These are phyloP conservation scores for Dissophora globulifera DNA, from an alignment of 192 early-diverging fungal species.

Conservation along the genomic window DNA sequence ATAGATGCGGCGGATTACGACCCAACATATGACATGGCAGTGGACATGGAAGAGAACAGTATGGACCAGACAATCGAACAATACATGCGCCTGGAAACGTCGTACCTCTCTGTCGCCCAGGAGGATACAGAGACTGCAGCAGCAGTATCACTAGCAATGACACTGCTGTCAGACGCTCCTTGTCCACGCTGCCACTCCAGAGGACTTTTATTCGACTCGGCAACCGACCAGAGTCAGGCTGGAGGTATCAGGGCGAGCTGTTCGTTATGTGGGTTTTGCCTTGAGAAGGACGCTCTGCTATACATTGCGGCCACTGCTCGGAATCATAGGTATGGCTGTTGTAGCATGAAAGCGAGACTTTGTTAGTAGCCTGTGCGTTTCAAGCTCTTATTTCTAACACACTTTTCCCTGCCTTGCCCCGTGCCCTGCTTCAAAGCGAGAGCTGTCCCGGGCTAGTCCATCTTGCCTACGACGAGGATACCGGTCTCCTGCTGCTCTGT, in stretches of 20 bases:
- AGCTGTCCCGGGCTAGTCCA: constrained; percentile 18
- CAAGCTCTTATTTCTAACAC: background rate
- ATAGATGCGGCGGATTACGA: constrained; percentile 23
- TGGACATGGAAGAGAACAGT: constrained; percentile 24
- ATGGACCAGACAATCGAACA: constrained; percentile 36
- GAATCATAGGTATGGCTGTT: constrained; percentile 22
- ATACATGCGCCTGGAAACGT: constrained; percentile 27
- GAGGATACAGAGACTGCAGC: constrained; percentile 49
- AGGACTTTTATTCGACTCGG: constrained; percentile 15
- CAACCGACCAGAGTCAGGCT: background rate
- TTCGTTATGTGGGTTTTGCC: constrained; percentile 18
- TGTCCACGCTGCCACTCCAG: constrained; percentile 34
- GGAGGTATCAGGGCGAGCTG: constrained; percentile 10
- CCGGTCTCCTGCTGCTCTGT: constrained; percentile 29
- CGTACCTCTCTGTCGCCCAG: background rate
- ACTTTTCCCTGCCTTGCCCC: background rate
- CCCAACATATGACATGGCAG: constrained; percentile 32
- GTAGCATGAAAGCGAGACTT: no score
- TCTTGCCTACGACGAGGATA: constrained; percentile 26
- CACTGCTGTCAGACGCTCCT: constrained; percentile 9
- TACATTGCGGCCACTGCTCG: constrained; percentile 21
- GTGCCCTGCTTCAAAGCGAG: constrained; percentile 6
- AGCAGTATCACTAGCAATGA: constrained; percentile 29
- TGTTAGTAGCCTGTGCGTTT: no score
- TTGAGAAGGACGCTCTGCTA: constrained; percentile 21